phyloP scores from a whole-genome alignment of 805 yeast genomes.

The Saccharomycopsis sp. region DNA sequence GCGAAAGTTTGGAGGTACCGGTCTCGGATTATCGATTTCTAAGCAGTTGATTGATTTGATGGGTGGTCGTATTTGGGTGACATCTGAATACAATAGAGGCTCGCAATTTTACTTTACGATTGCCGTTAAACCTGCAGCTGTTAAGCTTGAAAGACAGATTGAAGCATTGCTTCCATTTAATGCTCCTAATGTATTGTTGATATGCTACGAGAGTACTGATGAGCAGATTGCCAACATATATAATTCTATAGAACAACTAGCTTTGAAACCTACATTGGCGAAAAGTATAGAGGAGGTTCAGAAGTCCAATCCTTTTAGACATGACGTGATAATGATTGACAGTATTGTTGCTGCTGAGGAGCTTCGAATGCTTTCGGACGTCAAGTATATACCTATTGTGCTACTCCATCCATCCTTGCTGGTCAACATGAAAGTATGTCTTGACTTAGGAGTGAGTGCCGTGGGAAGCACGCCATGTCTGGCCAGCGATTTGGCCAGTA shows the following conservation, averaged over 20 bases:
- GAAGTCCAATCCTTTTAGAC: conserved; percentile 46
- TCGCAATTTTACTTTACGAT: conserved; percentile 80
- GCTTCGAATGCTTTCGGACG: conserved; percentile 63
- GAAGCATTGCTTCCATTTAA: conserved; percentile 69
- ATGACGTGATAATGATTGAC: conserved; percentile 79
- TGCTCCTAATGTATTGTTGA: conserved; percentile 61
- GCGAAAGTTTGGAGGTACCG: conserved; percentile 90
- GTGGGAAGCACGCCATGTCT: conserved; percentile 88
- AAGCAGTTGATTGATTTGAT: conserved; percentile 79
- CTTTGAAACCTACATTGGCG: conserved; percentile 58
- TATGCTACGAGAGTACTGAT: conserved; percentile 55
- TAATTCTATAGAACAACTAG: conserved; percentile 44
- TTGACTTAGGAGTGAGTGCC: conserved; percentile 80
- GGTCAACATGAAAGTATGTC: conserved; percentile 71
- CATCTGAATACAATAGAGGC: conserved; percentile 73
- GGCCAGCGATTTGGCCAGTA: conserved; percentile 72
- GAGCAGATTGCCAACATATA: conserved; percentile 38
- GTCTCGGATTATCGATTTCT: conserved; percentile 81
- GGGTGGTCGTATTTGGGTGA: conserved; percentile 95
- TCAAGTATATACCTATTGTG: conserved; percentile 81
- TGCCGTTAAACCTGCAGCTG: conserved; percentile 65
- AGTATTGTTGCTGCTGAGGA: conserved; percentile 67
- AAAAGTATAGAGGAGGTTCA: conserved; percentile 51
- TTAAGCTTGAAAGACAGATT: conserved; percentile 54
- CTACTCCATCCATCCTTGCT: conserved; percentile 70